Conservation (phyloP, 371 early-diverging fungal species). For the Actinomortierella wolfii region DNA sequence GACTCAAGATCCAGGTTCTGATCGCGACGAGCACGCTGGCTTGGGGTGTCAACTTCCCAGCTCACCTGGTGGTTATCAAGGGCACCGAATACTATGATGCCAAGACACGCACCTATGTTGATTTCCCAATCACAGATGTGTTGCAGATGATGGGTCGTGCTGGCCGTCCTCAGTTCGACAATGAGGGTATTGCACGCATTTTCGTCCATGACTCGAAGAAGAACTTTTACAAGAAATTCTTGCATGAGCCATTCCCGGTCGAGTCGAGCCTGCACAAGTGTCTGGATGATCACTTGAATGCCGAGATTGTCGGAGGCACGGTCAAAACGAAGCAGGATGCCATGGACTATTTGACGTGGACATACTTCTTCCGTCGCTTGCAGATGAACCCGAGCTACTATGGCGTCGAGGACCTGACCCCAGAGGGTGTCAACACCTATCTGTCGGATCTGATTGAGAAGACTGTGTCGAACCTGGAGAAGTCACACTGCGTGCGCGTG, state of each 20-base stretch:
- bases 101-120: conserved; percentile 92
- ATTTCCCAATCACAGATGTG: conserved; percentile 93
- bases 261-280: conserved; percentile 91
- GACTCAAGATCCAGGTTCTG: conserved; percentile 85
- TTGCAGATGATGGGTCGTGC: conserved; percentile 97
- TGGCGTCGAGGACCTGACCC: conserved; percentile 83
- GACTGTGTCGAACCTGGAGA: conserved; percentile 83
- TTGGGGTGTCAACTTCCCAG: conserved; percentile 84
- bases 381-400: conserved; percentile 97
- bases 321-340: conserved; percentile 98
- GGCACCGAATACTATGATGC: conserved; percentile 96
- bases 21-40: conserved; percentile 90
- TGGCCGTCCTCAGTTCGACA: conserved; percentile 68
- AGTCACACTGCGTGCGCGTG: conserved; percentile 86
- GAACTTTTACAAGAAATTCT: conserved; percentile 95
- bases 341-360: conserved; percentile 98
- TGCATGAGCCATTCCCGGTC: conserved; percentile 92
- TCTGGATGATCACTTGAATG: conserved; percentile 95
- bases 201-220: conserved; percentile 72
- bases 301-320: conserved; percentile 92
- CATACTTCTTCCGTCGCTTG: conserved; percentile 94
- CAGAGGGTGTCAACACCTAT: conserved; percentile 88
- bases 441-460: conserved; percentile 94
- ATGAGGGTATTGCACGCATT: conserved; percentile 43
- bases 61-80: conserved; percentile 92